These are phyloP conservation scores for Dendrobium nobile DNA, from an alignment of 106 monocot species.

Conservation along the genomic window DNA sequence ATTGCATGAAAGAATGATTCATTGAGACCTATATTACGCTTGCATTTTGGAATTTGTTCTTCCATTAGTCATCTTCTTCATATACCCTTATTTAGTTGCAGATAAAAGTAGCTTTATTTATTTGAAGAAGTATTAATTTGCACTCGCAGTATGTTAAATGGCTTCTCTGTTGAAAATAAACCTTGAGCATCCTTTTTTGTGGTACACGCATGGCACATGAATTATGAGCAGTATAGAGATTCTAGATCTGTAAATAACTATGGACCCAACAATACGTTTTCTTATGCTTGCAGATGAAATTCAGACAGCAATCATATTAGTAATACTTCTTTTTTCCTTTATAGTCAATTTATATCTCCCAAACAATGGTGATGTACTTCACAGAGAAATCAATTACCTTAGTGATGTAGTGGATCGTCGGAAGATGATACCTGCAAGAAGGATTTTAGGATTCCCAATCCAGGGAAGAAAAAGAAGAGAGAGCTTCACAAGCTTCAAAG, in stretches of 20 bases:
- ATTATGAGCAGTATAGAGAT: background rate
- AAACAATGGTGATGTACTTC: background rate
- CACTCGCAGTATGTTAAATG: too few species aligned
- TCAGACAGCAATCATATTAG: background rate
- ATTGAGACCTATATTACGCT: background rate
- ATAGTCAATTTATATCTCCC: background rate
- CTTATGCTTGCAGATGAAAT: background rate
- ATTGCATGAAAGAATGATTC: background rate
- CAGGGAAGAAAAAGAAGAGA: too few species aligned
- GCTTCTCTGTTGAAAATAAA: too few species aligned
- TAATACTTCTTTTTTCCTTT: background rate
- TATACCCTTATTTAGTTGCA: background rate
- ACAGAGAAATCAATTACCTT: background rate
- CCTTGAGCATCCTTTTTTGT: too few species aligned
- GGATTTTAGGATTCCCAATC: too few species aligned
- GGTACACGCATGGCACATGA: too few species aligned
- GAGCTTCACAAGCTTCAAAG: too few species aligned
- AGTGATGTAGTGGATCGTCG: too few species aligned
- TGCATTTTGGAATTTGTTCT: background rate
- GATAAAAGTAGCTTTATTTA: background rate
- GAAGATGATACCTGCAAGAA: too few species aligned
- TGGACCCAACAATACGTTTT: background rate
- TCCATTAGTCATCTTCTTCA: background rate
- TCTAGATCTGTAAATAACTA: background rate
- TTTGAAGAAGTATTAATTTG: background rate